Evolutionary conservation across 257 asterid genomes (phyloP), one percentile per base, ranked within the genome.

Genomic region (Penstemon eatonii): DNA sequence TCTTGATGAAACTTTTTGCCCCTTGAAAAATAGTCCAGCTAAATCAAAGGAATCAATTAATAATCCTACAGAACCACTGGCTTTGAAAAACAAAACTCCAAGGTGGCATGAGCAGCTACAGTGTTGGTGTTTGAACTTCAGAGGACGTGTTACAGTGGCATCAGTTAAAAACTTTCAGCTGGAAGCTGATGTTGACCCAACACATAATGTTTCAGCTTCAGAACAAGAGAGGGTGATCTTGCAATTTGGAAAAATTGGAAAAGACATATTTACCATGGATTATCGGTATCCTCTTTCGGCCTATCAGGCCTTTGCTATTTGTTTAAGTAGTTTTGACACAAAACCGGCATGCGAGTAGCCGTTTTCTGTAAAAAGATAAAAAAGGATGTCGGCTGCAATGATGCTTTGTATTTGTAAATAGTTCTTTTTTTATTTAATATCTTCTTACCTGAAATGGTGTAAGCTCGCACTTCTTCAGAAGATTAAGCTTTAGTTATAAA

Each of bases 141-240:
- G 90, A 66, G 97, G 96, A 47, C 77, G 97, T 74, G 97, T 91
- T 39, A 91, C 96, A 0, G 92, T 91, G 4, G 97, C 97, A 1
- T 91, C 97, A 0, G 97, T 91, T n/a, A 91, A 91, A 79, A 91
- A 91, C 60, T 91, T 91, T 81, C 97, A 91, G 84, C 86, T 91
- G 18, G 82, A 86, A 18, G 87, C 90, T 10, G 74, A 71, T 39
- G 72, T 75, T 40, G 85, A 76, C 37, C 56, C 76, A 11, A 69
- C 81, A 15, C 75, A 73, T 74, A 67, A 64, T 59, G 47, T 73
- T 66, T 81, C 88, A 4, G 96, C 95, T 2, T 79, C 91, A 3
- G 96, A 88, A 73, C 93, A 82, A 0, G 96, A 90, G 73, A 85
- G 87, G 85, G 82, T 90, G 33, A 78, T 90, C 63, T 64, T 90